These are phyloP conservation scores for Erysiphe pulchra DNA, from an alignment of 2,329 filamentous ascomycete species.

Conservation along the genomic window DNA sequence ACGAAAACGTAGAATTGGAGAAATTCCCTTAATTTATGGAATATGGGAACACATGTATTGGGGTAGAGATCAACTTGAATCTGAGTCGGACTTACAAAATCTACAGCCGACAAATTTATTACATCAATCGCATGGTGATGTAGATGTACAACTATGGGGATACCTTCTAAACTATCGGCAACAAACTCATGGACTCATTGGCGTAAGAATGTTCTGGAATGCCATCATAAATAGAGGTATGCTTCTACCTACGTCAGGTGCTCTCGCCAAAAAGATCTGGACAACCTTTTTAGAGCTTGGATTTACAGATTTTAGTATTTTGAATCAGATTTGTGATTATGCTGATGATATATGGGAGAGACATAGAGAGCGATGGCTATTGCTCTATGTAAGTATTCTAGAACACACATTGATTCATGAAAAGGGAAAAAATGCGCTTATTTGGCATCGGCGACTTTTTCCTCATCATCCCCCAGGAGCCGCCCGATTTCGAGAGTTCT, in stretches of 20 bases:
- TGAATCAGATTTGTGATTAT: conserved; percentile 16
- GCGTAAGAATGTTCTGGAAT: conserved; percentile 19
- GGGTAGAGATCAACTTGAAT: conserved; percentile 8
- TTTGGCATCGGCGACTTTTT: conserved; percentile 11
- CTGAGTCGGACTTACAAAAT: conserved; percentile 11
- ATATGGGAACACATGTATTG: conserved; percentile 1
- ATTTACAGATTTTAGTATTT: conserved; percentile 12
- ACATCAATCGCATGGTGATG: conserved; percentile 9
- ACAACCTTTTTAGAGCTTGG: conserved; percentile 17
- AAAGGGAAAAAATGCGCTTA: conserved; percentile 4
- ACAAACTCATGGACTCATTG: conserved; percentile 16
- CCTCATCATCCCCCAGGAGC: conserved; percentile 12
- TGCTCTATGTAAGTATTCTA: conserved; percentile 20
- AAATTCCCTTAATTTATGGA: background rate
- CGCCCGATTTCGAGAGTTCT: conserved; percentile 15
- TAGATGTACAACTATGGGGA: conserved; percentile 16
- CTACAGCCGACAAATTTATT: conserved; percentile 9
- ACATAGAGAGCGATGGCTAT: conserved; percentile 14
- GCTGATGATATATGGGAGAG: conserved; percentile 16
- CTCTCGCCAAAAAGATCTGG: conserved; percentile 20
- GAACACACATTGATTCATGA: conserved; percentile 13
- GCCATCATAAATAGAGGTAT: conserved; percentile 15
- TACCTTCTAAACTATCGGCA: conserved; percentile 17
- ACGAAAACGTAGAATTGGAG: background rate
- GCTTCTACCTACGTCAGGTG: conserved; percentile 16